A percentile compares a stretch with the other conserved stretches of the same genome.
phyloP scores from a whole-genome alignment of 805 yeast genomes.

The Pachysolen tannophilus region DNA sequence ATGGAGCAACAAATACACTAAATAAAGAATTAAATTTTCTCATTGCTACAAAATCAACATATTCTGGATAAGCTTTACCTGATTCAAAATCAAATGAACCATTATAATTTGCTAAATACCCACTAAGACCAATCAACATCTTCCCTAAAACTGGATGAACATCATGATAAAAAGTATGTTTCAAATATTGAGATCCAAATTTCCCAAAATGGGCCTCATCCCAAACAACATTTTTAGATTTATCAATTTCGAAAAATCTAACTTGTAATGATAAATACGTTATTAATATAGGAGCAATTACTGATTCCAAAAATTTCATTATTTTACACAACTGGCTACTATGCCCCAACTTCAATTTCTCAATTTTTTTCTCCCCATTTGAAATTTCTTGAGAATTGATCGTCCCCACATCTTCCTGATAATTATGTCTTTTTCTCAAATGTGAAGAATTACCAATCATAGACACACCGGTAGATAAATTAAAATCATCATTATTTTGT shows the following conservation, averaged over 20 bases:
- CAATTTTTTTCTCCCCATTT: neutral
- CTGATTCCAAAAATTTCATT: slow-evolving; percentile 17
- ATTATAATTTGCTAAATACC: slow-evolving; percentile 75
- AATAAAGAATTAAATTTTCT: slow-evolving; percentile 65
- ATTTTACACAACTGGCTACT: neutral
- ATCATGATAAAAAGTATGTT: slow-evolving; percentile 77
- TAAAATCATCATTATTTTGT: too few relatives aligned
- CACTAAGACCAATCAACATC: slow-evolving; percentile 71
- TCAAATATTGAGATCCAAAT: slow-evolving; percentile 72
- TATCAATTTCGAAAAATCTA: slow-evolving; percentile 52
- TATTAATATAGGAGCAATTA: slow-evolving; percentile 33
- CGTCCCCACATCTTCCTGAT: too few relatives aligned
- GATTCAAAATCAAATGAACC: slow-evolving; percentile 89
- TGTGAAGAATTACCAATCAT: too few relatives aligned
- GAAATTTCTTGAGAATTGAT: neutral
- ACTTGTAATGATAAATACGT: slow-evolving; percentile 42
- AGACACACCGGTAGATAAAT: too few relatives aligned
- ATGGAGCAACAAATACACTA: slow-evolving; percentile 58
- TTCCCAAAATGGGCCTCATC: slow-evolving; percentile 95
- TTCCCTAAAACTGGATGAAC: slow-evolving; percentile 87
- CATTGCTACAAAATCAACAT: slow-evolving; percentile 62
- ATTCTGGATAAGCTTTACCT: slow-evolving; percentile 68
- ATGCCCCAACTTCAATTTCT: neutral
- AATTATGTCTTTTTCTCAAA: neutral
- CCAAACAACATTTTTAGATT: slow-evolving; percentile 63